phyloP scores from a whole-genome alignment of 208 protist species.

The Tritrichomonas foetus region DNA sequence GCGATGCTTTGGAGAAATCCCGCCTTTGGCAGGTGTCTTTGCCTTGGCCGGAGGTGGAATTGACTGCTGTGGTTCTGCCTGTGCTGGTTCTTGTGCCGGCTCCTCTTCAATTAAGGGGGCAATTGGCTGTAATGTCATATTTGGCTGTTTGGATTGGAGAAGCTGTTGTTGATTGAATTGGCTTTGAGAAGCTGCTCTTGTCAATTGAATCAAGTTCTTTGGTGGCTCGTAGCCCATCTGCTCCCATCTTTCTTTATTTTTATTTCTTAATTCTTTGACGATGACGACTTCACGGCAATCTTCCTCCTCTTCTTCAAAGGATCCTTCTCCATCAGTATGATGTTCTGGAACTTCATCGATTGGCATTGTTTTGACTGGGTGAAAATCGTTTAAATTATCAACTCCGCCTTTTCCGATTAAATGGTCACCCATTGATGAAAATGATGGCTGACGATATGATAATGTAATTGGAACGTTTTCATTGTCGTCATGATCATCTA shows the following conservation, averaged over 20 bases:
- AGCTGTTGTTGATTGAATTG: background rate
- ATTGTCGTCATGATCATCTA: background rate
- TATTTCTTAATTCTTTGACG: background rate
- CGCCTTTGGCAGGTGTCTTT: too few species aligned
- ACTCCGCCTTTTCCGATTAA: background rate
- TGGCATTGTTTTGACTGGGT: background rate
- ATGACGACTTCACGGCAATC: background rate
- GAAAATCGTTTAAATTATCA: background rate
- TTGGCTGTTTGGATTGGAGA: too few species aligned
- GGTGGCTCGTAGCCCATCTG: slow-evolving; percentile 8
- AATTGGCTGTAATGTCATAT: too few species aligned
- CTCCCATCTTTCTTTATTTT: background rate
- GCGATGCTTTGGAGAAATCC: background rate
- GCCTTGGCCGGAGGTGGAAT: too few species aligned
- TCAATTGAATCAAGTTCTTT: background rate
- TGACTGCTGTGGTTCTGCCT: too few species aligned
- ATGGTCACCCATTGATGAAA: background rate
- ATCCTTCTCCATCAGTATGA: background rate
- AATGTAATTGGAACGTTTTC: background rate
- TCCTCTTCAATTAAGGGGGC: too few species aligned
- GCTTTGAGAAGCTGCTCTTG: background rate
- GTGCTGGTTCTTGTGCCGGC: too few species aligned
- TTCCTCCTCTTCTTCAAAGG: slow-evolving; percentile 32
- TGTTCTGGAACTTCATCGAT: background rate
- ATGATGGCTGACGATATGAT: background rate